Evolutionary conservation across 1,284 basidiomycete genomes (phyloP).

Genomic region (Cystobasidium pallidum): DNA sequence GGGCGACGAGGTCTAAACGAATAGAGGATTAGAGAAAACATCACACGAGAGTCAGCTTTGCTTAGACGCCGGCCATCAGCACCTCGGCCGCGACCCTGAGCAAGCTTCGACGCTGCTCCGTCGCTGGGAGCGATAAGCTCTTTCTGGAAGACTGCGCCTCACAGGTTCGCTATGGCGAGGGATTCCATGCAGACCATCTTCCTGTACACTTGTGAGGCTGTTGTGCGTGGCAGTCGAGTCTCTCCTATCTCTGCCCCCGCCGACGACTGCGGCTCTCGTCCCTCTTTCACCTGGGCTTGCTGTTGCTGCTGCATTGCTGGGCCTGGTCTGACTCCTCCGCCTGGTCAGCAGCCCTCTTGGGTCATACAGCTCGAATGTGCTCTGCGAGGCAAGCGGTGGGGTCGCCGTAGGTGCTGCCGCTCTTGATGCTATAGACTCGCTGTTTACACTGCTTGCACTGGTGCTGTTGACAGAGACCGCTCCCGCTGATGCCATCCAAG

Average conservation of each 20-base stretch:
- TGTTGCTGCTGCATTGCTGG: constrained; percentile 25
- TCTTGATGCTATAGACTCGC: constrained; percentile 9
- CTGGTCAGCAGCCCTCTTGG: constrained; percentile 30
- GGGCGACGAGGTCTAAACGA: constrained; percentile 1
- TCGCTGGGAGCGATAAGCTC: not conserved
- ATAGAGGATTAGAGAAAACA: not conserved
- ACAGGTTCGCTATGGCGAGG: not conserved
- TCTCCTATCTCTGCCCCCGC: constrained; percentile 5
- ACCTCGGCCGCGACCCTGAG: not conserved
- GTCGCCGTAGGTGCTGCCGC: constrained; percentile 13
- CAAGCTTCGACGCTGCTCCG: not conserved
- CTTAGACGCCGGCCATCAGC: not conserved
- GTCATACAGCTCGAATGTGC: constrained; percentile 40
- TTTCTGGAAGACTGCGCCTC: not conserved
- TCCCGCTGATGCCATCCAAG: constrained; percentile 31
- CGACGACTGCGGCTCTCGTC: not conserved
- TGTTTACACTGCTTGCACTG: constrained; percentile 1
- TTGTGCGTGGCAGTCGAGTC: constrained; percentile 19
- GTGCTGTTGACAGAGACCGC: not conserved
- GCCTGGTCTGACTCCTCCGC: constrained; percentile 31
- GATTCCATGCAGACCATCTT: constrained; percentile 3
- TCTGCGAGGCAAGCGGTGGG: constrained; percentile 25
- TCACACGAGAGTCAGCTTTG: not conserved
- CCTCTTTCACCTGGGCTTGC: not conserved
- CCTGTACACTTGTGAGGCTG: constrained; percentile 16